A percentile compares a stretch with the other conserved stretches of the same genome.
Conservation (phyloP, 2,329 filamentous ascomycete genomes). For the Sphaceloma murrayae region DNA sequence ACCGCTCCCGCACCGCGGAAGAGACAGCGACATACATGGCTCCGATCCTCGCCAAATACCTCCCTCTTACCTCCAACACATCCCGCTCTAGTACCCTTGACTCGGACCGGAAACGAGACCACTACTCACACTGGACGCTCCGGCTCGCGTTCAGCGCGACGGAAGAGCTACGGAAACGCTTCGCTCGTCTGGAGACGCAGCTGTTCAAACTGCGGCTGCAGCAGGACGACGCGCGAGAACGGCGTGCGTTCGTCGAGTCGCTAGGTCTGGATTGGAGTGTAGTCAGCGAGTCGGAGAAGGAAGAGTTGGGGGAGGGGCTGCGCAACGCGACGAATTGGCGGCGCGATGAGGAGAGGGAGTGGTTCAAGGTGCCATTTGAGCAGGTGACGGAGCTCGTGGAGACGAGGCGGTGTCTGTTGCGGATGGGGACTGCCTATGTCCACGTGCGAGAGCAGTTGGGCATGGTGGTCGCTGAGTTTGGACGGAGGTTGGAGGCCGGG, state of each 20-base stretch:
- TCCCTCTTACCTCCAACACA: conserved; percentile 68
- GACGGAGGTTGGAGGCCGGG: conserved; percentile 64
- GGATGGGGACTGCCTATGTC: conserved; percentile 79
- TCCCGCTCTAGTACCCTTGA: conserved; percentile 51
- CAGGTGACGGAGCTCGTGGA: conserved; percentile 85
- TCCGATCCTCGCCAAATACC: conserved; percentile 75
- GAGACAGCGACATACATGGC: conserved; percentile 80
- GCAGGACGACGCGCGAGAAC: conserved; percentile 64
- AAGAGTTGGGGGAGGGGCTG: conserved; percentile 53
- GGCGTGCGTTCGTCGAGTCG: conserved; percentile 63
- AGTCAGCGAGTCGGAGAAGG: conserved; percentile 71
- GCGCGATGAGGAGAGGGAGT: conserved; percentile 64
- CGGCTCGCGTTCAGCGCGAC: conserved; percentile 86
- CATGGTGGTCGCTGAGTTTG: conserved; percentile 84
- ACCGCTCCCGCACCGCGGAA: conserved; percentile 75
- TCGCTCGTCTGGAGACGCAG: conserved; percentile 77
- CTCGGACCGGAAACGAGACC: conserved; percentile 79
- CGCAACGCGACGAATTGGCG: conserved; percentile 46
- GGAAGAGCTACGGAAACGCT: conserved; percentile 79
- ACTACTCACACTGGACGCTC: conserved; percentile 96
- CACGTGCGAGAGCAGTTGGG: conserved; percentile 77
- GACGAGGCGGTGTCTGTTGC: conserved; percentile 63
- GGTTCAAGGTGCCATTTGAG: conserved; percentile 97
- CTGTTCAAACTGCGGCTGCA: conserved; percentile 77
- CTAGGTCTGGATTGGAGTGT: conserved; percentile 78